These are phyloP conservation scores for Actinidia chinensis DNA, from an alignment of 179 eudicot species.

Conservation along the genomic window DNA sequence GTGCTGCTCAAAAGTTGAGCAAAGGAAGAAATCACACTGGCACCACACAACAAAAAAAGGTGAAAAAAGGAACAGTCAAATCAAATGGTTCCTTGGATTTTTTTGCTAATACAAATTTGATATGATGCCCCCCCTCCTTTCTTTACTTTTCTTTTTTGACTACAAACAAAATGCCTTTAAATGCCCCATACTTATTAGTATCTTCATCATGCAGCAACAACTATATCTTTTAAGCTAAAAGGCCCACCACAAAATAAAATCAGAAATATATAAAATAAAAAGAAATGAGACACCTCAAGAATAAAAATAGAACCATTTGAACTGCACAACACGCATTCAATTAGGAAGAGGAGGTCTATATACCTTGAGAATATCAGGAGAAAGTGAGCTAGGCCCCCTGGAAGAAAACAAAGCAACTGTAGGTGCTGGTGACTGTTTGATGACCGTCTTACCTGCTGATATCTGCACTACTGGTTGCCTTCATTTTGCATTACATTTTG, in stretches of 20 bases:
- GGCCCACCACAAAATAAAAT: neutral
- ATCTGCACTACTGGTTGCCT: slow-evolving; percentile 33
- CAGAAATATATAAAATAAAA: neutral
- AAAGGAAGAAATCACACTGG: neutral
- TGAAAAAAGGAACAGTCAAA: neutral
- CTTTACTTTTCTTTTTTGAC: neutral
- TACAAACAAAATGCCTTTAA: neutral
- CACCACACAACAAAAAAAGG: neutral
- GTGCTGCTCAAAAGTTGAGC: too few species aligned
- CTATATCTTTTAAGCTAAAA: neutral
- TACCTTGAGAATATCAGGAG: slow-evolving; percentile 55
- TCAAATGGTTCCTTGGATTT: too few species aligned
- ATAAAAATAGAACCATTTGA: neutral
- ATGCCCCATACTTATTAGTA: neutral
- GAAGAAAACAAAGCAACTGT: slow-evolving; percentile 44
- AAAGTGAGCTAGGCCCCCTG: slow-evolving; percentile 53
- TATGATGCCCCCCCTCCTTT: neutral
- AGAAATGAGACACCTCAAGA: too few species aligned
- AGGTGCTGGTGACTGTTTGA: slow-evolving; percentile 42
- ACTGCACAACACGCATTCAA: neutral
- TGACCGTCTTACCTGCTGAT: slow-evolving; percentile 34
- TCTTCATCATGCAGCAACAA: neutral
- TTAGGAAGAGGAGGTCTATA: neutral
- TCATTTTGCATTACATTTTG: neutral
- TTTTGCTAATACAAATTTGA: neutral